These are phyloP conservation scores for Flaveria ramosissima DNA, from an alignment of 129 eudicot genomes.

Conservation along the genomic window DNA sequence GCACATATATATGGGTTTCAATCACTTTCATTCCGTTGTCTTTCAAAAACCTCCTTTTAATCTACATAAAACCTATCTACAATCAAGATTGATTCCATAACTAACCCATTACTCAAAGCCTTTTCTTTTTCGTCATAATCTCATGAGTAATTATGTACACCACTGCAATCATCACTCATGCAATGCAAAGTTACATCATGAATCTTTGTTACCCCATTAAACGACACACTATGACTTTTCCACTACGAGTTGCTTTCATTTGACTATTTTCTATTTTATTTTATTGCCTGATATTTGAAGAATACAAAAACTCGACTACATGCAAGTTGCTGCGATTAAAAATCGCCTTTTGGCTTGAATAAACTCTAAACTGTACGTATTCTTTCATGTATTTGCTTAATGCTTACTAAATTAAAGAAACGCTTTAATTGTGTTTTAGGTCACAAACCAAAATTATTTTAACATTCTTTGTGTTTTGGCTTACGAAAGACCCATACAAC, in stretches of 20 bases:
- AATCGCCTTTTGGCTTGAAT: too few relatives aligned
- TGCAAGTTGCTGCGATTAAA: not conserved
- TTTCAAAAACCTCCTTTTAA: slow-evolving; percentile 24
- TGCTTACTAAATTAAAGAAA: too few relatives aligned
- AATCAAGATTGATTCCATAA: slow-evolving; percentile 30
- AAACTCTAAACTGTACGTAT: too few relatives aligned
- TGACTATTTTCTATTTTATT: slow-evolving; percentile 6
- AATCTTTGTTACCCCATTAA: slow-evolving; percentile 42
- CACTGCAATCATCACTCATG: slow-evolving; percentile 38
- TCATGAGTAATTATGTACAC: slow-evolving; percentile 19
- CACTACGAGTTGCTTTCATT: slow-evolving; percentile 25
- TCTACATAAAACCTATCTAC: slow-evolving; percentile 23
- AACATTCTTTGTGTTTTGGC: too few relatives aligned
- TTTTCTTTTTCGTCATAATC: slow-evolving; percentile 28
- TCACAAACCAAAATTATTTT: too few relatives aligned
- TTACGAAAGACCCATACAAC: too few relatives aligned
- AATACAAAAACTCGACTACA: not conserved
- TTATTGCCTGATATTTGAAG: not conserved
- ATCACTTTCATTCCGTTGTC: slow-evolving; percentile 29
- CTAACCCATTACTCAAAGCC: slow-evolving; percentile 33
- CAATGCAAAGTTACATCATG: slow-evolving; percentile 40
- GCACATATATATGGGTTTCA: slow-evolving; percentile 22
- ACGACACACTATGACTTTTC: slow-evolving; percentile 34
- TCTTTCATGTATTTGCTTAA: too few relatives aligned
- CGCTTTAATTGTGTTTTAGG: too few relatives aligned